Percentiles rank a stretch among this genome's conserved stretches.
Conservation (phyloP, 805 yeast genomes). For the Hanseniaspora mollemarum region DNA sequence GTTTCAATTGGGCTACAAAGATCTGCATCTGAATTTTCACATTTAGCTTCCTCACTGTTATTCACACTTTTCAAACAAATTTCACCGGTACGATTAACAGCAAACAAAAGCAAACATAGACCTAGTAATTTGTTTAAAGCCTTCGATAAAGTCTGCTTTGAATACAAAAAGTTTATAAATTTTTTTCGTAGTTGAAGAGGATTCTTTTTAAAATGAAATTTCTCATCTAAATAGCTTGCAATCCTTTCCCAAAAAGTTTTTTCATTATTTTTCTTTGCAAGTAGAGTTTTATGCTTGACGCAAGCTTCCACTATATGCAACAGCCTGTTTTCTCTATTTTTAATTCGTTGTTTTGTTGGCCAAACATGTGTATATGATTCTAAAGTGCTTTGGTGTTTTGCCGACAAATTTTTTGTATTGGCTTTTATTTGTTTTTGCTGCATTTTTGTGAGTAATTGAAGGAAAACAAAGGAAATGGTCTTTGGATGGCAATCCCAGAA, state of each 20-base stretch:
- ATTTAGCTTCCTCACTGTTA: too few relatives aligned
- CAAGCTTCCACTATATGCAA: neutral
- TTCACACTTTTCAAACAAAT: too few relatives aligned
- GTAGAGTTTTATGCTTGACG: neutral
- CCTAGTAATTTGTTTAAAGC: neutral
- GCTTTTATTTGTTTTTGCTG: too few relatives aligned
- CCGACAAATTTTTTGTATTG: too few relatives aligned
- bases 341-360: neutral
- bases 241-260: neutral
- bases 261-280: neutral
- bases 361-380: neutral
- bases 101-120: neutral
- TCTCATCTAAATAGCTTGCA: neutral
- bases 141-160: neutral
- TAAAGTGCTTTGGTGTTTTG: neutral
- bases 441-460: too few relatives aligned
- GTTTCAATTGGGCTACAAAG: too few relatives aligned
- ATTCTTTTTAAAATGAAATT: neutral
- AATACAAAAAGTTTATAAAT: slow-evolving; percentile 1
- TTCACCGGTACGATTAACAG: too few relatives aligned
- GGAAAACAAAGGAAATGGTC: too few relatives aligned
- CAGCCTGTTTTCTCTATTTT: neutral
- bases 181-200: neutral
- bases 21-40: too few relatives aligned
- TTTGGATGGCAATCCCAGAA: too few relatives aligned